Percentiles rank a stretch among this genome's conserved stretches.
These are phyloP conservation scores for Brassica hybrid DNA, from an alignment of 441 rosid species.

Conservation along the genomic window DNA sequence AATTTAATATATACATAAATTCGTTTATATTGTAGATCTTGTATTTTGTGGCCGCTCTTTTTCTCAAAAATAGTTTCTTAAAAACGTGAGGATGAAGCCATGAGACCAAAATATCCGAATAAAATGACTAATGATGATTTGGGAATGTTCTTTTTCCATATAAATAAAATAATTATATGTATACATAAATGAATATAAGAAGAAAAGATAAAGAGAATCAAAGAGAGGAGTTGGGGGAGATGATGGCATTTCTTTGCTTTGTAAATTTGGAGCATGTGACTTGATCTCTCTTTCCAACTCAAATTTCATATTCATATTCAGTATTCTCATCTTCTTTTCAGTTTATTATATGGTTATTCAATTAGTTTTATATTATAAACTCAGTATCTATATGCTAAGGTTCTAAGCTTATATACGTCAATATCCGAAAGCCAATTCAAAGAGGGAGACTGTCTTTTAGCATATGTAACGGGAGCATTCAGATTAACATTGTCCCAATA, in stretches of 20 bases:
- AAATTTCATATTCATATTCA: constrained; percentile 21
- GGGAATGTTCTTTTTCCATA: constrained; percentile 26
- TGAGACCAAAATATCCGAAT: constrained; percentile 32
- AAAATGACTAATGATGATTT: constrained; percentile 30
- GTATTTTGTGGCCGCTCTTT: not conserved
- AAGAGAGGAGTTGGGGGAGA: constrained; percentile 53
- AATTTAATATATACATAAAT: not conserved
- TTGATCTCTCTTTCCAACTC: constrained; percentile 63
- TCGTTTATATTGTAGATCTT: no score
- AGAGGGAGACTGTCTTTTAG: not conserved
- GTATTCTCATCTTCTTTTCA: not conserved
- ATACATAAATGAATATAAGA: not conserved
- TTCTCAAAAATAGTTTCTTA: no score
- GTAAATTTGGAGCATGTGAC: constrained; percentile 61
- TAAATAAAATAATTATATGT: not conserved
- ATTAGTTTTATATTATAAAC: not conserved
- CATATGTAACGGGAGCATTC: not conserved
- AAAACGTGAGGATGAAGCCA: constrained; percentile 42
- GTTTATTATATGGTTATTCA: not conserved
- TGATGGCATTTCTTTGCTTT: constrained; percentile 52
- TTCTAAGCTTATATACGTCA: not conserved
- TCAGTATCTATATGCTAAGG: not conserved
- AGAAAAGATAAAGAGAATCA: constrained; percentile 41
- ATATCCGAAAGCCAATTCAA: not conserved
- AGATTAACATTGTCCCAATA: no score